phyloP scores from a whole-genome alignment of 306 rosid genomes.

The Glycine latifolia region DNA sequence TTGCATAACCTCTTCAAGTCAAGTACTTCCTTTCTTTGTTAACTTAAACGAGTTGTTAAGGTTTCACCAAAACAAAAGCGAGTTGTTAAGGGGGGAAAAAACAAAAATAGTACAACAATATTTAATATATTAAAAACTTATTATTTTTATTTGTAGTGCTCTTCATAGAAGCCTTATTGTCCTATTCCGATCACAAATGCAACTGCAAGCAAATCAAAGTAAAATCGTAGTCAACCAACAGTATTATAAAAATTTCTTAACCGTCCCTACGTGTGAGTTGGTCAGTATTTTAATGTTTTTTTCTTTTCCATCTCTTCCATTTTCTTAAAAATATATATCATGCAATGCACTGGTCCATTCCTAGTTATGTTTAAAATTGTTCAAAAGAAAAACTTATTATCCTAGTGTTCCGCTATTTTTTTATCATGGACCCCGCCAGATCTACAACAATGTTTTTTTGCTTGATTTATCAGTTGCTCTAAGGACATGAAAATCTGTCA shows the following conservation, averaged over 20 bases:
- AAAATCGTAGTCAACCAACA: no score
- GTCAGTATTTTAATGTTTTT: no score
- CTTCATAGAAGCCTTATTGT: background rate
- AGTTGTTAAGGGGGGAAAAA: background rate
- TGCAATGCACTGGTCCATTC: no score
- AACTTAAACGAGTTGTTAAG: background rate
- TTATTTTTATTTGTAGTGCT: background rate
- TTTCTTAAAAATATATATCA: no score
- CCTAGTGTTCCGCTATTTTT: background rate
- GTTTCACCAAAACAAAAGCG: no score
- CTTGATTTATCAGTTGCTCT: conserved; percentile 1
- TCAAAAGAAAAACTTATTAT: background rate
- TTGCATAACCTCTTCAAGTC: background rate
- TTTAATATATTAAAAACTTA: background rate
- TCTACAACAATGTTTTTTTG: background rate
- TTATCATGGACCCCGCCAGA: conserved; percentile 33
- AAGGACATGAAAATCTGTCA: conserved; percentile 16
- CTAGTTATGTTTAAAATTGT: background rate
- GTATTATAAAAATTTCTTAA: no score
- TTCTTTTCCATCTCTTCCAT: no score
- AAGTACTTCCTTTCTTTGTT: background rate
- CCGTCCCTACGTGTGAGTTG: no score
- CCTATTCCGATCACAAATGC: background rate
- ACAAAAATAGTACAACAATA: background rate
- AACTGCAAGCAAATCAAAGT: background rate